Evolutionary conservation across 371 early-diverging fungal genomes (phyloP).

Genomic region (Haplosporangium sp.): DNA sequence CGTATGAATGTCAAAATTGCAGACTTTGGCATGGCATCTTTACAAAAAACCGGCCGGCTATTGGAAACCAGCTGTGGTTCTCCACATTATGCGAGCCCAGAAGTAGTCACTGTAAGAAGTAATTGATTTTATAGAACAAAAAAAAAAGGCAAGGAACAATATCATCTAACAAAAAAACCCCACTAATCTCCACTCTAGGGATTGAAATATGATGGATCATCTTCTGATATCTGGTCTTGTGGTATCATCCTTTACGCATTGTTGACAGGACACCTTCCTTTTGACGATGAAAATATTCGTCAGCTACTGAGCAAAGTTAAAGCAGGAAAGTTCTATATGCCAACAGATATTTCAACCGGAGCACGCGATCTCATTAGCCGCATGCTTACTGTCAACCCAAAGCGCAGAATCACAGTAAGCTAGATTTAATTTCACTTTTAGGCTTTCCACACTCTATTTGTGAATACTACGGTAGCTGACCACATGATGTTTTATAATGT

Average conservation of each 20-base stretch:
- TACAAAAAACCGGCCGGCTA: constrained; percentile 76
- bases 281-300: constrained; percentile 93
- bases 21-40: constrained; percentile 90
- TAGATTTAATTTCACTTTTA: neutral
- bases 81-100: constrained; percentile 95
- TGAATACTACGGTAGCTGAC: no score
- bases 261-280: constrained; percentile 90
- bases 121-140: neutral
- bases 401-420: constrained; percentile 62
- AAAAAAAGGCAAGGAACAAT: neutral
- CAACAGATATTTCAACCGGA: constrained; percentile 70
- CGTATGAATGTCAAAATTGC: constrained; percentile 85
- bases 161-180: no score
- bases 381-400: constrained; percentile 68
- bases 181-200: constrained; percentile 40
- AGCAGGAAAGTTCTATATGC: constrained; percentile 60
- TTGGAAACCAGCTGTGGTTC: constrained; percentile 90
- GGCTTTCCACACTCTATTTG: no score
- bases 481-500: neutral
- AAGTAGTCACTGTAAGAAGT: constrained; percentile 62
- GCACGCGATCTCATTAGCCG: constrained; percentile 71
- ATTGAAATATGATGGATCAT: constrained; percentile 85
- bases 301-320: constrained; percentile 77
- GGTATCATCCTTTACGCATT: constrained; percentile 94
- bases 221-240: constrained; percentile 94